Evolutionary conservation across 768 basidiomycete species (phyloP).

Genomic region (Lactarius indigo): DNA sequence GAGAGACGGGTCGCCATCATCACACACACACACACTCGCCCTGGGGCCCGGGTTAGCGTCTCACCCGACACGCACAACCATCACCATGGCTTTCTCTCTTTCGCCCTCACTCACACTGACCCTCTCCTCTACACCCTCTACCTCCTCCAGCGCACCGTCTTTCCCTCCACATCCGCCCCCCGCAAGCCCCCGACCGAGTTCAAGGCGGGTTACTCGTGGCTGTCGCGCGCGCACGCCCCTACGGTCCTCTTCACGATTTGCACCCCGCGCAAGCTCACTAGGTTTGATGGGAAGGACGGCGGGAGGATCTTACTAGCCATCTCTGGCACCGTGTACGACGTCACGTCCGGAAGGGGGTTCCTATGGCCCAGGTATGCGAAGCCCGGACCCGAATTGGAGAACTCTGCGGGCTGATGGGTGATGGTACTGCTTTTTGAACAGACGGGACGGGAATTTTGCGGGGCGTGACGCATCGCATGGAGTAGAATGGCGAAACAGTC

Average conservation of each 20-base stretch:
- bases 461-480: constrained; percentile 94
- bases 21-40: neutral
- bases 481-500: constrained; percentile 99
- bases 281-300: constrained; percentile 60
- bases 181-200: constrained; percentile 60
- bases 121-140: constrained; percentile 77
- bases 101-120: constrained; percentile 72
- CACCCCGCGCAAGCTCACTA: constrained; percentile 70
- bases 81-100: constrained; percentile 40
- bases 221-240: constrained; percentile 78
- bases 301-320: constrained; percentile 85
- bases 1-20: too few relatives aligned
- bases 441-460: constrained; percentile 95
- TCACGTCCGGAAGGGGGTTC: constrained; percentile 83
- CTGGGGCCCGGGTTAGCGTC: neutral
- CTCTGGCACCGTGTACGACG: constrained; percentile 87
- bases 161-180: constrained; percentile 57
- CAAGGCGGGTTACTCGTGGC: constrained; percentile 87
- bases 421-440: neutral
- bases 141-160: constrained; percentile 67
- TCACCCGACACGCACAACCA: neutral
- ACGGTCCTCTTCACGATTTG: constrained; percentile 74
- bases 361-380: constrained; percentile 85
- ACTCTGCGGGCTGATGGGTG: neutral
- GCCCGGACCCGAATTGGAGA: neutral